A percentile compares a stretch with the other conserved stretches of the same genome.
Evolutionary conservation across 768 basidiomycete genomes (phyloP).

Genomic region (Lactarius deliciosus): DNA sequence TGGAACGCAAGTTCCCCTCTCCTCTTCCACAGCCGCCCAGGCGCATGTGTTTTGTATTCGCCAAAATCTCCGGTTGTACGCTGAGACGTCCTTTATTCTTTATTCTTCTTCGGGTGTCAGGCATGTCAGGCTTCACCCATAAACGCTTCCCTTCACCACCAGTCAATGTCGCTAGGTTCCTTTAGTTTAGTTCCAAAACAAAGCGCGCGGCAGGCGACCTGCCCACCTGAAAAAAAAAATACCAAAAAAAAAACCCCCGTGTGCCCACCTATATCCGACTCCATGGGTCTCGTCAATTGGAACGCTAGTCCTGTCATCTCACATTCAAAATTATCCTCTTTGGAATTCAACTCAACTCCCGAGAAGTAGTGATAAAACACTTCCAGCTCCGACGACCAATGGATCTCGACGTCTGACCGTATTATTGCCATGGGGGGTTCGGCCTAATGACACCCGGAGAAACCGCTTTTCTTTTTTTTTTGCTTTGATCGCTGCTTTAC

Average conservation of each 20-base stretch:
- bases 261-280: constrained; percentile 22
- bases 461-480: background rate
- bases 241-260: background rate
- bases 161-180: constrained; percentile 5
- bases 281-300: constrained; percentile 15
- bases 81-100: background rate
- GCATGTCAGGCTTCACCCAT: background rate
- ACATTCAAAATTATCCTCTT: constrained; percentile 4
- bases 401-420: constrained; percentile 4
- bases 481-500: constrained; percentile 4
- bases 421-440: constrained; percentile 1
- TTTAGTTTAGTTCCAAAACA: constrained; percentile 1
- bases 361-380: constrained; percentile 15
- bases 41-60: background rate
- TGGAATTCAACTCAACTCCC: constrained; percentile 26
- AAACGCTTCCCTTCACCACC: background rate
- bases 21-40: constrained; percentile 3
- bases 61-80: constrained; percentile 7
- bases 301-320: constrained; percentile 22
- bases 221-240: background rate
- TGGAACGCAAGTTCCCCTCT: constrained; percentile 7
- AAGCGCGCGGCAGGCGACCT: background rate
- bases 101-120: constrained; percentile 1
- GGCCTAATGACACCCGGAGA: background rate
- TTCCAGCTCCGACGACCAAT: constrained; percentile 23